Base-by-base conservation (phyloP, 495 filamentous ascomycete species). In the Hypomontagnella monticulosa region DNA sequence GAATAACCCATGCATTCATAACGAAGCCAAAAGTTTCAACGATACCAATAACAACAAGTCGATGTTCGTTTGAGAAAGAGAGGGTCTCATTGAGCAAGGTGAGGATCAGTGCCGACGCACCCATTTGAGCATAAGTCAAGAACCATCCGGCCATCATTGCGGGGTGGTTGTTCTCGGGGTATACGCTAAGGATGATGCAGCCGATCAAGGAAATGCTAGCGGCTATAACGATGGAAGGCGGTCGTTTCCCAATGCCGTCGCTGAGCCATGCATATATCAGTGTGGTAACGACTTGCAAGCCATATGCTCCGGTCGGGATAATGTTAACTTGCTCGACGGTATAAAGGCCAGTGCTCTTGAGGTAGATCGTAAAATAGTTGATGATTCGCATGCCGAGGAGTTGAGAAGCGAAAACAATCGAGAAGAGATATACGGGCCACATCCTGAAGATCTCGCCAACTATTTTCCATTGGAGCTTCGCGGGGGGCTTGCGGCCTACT, bases 221-320 rank as follows among this genome's bases (percentile, higher is more conserved):
- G 15, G 70, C 75, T 32, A 77, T 64, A 4, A 74, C 59, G 27
- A 75, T 72, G 10, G 70, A 79, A 27, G 82, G 83, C 82, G 81
- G 84, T 7, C 84, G 77, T 18, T 68, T 73, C 3, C 83, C 84
- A 20, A 38, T 36, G n/a, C n/a, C 49, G 34, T 52, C 49, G 49
- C 49, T 52, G 14, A 43, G 34, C 37, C 37, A 57, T 27, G 53
- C 41, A 38, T 42, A 42, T 4, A 43, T 0, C 4, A 76, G 42
- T 1, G 74, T 75, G 15, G 66, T 59, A 12, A 75, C 65, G 15
- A 76, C 57, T 42, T 73, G 66, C 10, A 73, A 37, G 4, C 62
- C 72, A 50, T 52, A 64, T 40, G 40, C 63, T 8, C 59, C 77
- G 3, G 73, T 74, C 0, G 74, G 74, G 19, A 76, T 69, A 18